Percentiles rank a stretch among this genome's conserved stretches.
Evolutionary conservation across 768 basidiomycete genomes (phyloP).

Genomic region (Trametes cinnabarina): DNA sequence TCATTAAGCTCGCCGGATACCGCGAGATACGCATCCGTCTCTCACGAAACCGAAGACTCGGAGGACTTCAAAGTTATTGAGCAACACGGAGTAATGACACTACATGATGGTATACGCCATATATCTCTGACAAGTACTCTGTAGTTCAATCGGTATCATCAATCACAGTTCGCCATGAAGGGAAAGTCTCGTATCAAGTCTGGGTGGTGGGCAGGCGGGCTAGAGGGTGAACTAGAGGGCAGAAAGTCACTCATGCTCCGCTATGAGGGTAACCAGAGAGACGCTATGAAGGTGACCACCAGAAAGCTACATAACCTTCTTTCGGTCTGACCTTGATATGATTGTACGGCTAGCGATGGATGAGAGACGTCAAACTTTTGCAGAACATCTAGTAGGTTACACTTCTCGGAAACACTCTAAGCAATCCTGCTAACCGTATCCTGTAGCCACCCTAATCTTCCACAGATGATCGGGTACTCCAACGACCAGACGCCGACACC

Average conservation of each 20-base stretch:
- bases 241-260: constrained; percentile 41
- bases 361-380: constrained; percentile 48
- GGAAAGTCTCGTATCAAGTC: constrained; percentile 37
- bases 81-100: constrained; percentile 36
- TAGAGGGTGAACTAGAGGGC: constrained; percentile 41
- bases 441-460: constrained; percentile 47
- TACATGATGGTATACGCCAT: background rate
- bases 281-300: constrained; percentile 32
- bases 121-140: background rate
- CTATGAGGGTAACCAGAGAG: constrained; percentile 39
- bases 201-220: constrained; percentile 49
- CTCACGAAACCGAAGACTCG: constrained; percentile 24
- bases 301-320: background rate
- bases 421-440: background rate
- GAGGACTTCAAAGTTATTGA: constrained; percentile 14
- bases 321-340: background rate
- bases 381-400: constrained; percentile 44
- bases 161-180: constrained; percentile 44
- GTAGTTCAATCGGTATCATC: constrained; percentile 51
- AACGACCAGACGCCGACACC: constrained; percentile 43
- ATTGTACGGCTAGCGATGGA: constrained; percentile 53
- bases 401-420: too few relatives aligned
- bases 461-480: constrained; percentile 53
- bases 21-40: constrained; percentile 2
- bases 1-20: background rate